Percentiles rank a stretch among this genome's conserved stretches.
Evolutionary conservation across 2,329 filamentous ascomycete genomes (phyloP).

Genomic region (Ascochyta rabiei): DNA sequence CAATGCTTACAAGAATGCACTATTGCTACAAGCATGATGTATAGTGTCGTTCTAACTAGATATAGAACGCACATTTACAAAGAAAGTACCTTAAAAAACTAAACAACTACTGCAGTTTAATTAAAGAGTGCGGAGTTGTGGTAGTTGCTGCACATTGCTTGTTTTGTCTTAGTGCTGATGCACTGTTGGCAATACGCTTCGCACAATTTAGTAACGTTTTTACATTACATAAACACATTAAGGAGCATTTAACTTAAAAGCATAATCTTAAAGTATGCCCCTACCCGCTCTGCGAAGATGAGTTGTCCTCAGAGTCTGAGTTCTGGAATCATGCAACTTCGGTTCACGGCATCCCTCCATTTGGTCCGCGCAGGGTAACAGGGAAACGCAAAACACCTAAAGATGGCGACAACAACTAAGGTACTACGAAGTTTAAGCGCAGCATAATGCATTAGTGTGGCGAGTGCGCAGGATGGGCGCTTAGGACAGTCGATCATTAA

Average conservation of each 20-base stretch:
- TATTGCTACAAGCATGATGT: background rate
- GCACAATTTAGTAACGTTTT: slow-evolving; percentile 1
- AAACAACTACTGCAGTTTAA: background rate
- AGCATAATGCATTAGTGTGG: background rate
- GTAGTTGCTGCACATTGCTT: background rate
- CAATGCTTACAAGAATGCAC: background rate
- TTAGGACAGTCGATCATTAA: background rate
- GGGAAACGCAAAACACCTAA: no score
- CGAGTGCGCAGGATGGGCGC: background rate
- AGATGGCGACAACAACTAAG: no score
- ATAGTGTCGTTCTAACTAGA: background rate
- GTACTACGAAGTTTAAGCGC: background rate
- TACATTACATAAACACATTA: background rate
- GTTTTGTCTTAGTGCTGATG: background rate
- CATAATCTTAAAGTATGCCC: background rate
- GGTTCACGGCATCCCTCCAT: background rate
- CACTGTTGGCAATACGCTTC: slow-evolving; percentile 1
- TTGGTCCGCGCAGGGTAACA: background rate
- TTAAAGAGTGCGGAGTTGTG: background rate
- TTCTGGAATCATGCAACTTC: slow-evolving; percentile 2
- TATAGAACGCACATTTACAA: background rate
- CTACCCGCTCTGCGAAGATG: background rate
- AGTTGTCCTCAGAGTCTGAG: background rate
- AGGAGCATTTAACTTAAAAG: background rate
- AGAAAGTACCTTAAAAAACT: background rate